Base-by-base conservation (phyloP, 1,284 basidiomycete genomes). In the Cryptococcus wingfieldii region DNA sequence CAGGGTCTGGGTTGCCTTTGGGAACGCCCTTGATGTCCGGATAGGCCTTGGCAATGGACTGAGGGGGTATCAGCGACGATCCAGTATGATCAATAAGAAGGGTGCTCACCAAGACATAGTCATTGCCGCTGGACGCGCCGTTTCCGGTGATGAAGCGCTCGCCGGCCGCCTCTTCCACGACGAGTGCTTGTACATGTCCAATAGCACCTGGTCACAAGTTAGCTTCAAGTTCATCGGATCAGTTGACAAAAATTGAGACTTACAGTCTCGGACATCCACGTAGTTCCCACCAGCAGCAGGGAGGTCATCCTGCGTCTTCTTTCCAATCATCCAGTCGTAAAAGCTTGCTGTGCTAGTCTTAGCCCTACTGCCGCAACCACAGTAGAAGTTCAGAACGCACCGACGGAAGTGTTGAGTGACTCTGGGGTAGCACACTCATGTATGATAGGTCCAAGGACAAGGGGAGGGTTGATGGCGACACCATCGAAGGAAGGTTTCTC, bases 401-500 rank as follows among this genome's bases (percentile, higher is more conserved):
- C 70, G 38, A 75, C 71, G 1, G 83, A 85, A 12, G 80, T 81
- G 75, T 85, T 86, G 59, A 88, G 77, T n/a, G 72, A 62, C 25
- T 79, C 77, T 16, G 80, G 70, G 28, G 71, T 64, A 13, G 74
- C 63, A 34, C 84, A 77, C 47, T 82, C 79, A 58, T 87, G 84
- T 18, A 84, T 77, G 50, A 78, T 67, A 2, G 79, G 79, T 23
- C 81, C 79, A 39, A 76, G 66, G 41, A 85, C 83, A 18, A 75
- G 57, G 2, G 77, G 76, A 14, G 86, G 85, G 68, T 82, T 80
- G 58, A 87, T 75, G 0, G 79, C 77, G 12, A 79, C 80, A 27
- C 86, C 69, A 57, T 86, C 84, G 79, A 82, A 87, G 0, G 66
- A 68, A 1, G 70, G 63, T 67, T 84, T 82, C 64, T 86, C 74